Base-by-base conservation (phyloP, 2,329 filamentous ascomycete genomes). In the Thielaviopsis populi region DNA sequence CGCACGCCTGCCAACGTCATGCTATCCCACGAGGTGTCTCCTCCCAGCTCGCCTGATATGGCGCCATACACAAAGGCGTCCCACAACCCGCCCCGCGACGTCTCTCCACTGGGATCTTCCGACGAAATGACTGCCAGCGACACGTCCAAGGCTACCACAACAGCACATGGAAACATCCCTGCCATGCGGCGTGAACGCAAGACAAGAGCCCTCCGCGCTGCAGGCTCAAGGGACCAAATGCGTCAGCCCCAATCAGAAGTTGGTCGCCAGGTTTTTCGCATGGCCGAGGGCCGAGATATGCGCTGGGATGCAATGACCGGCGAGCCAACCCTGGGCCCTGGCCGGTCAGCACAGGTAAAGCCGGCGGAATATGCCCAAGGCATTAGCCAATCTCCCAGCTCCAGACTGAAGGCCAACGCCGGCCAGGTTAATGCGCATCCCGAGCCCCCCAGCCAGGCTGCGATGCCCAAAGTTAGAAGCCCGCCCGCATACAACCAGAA, bases 221-320 rank as follows among this genome's bases (percentile, higher is more conserved):
- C 75, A 2, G 74, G 73, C 62, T 74, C 74, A 17, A 70, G 70
- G 27, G 74, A 77, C 27, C 73, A 70, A 22, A 67, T 74, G 42
- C 66, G 67, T 17, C 41, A 43, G 7, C 33, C 7, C 27, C 53
- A 54, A 27, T 42, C 42, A 7, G 53, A 63, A 8, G 61, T 62
- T 13, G 66, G 67, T 15, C 61, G 66, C 17, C 66, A 68, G 59
- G 42, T 68, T 7, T 68, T 68, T 41, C 62, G 62, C 27, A 62
- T 67, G 58, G 66, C 67, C 13, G 56, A 67, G 40, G 66, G 66
- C 27, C 64, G 62, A n/a, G 76, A 80, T 66, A 78, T 77, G 24
- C 75, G 77, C 68, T 87, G 84, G 84, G 84, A 89, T 73, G 80
- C 80, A 59, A 82, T 81, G 70, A 85, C 85, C 2, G 85, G 83